A percentile compares a stretch with the other conserved stretches of the same genome.
Evolutionary conservation across 768 basidiomycete species (phyloP).

Genomic region (Kwoniella newhampshirensis): DNA sequence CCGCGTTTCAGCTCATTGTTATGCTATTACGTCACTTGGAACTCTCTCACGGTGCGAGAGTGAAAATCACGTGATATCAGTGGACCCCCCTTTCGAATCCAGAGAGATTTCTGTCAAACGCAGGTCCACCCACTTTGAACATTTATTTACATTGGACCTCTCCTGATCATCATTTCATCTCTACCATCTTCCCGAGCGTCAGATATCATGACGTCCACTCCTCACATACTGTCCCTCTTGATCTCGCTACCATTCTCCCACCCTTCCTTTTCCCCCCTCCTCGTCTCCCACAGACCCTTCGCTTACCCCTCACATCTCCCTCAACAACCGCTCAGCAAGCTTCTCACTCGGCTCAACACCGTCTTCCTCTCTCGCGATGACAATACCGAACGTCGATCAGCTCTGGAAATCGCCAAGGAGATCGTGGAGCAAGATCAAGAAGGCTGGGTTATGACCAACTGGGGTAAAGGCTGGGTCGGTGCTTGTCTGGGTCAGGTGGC

Average conservation of each 20-base stretch:
- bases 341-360: conserved; percentile 23
- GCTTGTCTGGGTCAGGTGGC: conserved; percentile 16
- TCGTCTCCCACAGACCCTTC: conserved; percentile 33
- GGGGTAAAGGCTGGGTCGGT: conserved; percentile 37
- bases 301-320: conserved; percentile 24
- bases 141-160: no score
- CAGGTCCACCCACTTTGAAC: no score
- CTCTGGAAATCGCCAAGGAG: conserved; percentile 21
- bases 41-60: no score
- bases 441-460: conserved; percentile 36
- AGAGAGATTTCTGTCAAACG: no score
- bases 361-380: conserved; percentile 16
- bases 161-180: no score
- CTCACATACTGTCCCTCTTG: conserved; percentile 19
- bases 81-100: no score
- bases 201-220: conserved; percentile 4
- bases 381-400: conserved; percentile 10
- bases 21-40: no score
- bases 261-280: conserved; percentile 22
- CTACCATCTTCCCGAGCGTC: no score
- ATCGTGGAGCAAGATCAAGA: conserved; percentile 35
- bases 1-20: no score
- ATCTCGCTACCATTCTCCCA: conserved; percentile 26
- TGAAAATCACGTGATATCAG: no score
- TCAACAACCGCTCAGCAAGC: conserved; percentile 19